Conservation (phyloP, 495 filamentous ascomycete genomes). For the Talaromyces wortmannii region DNA sequence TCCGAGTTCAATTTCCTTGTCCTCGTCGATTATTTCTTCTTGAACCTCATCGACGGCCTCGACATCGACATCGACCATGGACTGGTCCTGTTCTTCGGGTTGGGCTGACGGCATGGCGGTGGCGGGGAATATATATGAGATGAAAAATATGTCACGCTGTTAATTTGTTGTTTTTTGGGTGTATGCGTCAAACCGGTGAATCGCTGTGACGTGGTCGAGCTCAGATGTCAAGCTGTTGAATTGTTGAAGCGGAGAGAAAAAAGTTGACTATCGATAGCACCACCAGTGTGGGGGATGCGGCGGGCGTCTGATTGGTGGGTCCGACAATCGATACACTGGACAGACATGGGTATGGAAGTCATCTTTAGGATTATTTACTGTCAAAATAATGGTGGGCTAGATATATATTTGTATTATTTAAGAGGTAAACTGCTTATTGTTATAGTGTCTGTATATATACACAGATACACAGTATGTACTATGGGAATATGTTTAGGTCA, state of each 20-base stretch:
- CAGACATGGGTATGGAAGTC: no score
- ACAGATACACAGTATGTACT: no score
- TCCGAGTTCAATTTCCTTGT: slow-evolving; percentile 27
- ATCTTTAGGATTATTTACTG: no score
- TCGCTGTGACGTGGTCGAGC: background rate
- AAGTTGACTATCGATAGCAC: slow-evolving; percentile 24
- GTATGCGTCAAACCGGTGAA: background rate
- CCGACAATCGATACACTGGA: no score
- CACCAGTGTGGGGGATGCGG: background rate
- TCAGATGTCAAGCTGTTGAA: background rate
- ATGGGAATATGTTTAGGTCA: no score
- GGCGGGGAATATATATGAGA: no score
- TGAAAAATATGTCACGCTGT: no score
- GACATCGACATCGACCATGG: slow-evolving; percentile 46
- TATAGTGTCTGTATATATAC: no score
- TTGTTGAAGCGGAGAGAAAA: slow-evolving; percentile 18
- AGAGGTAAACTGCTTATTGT: no score
- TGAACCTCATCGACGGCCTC: slow-evolving; percentile 34
- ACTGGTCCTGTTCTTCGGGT: slow-evolving; percentile 37
- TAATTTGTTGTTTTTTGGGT: background rate
- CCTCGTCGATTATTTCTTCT: slow-evolving; percentile 19
- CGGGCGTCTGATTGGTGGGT: background rate
- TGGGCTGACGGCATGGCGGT: slow-evolving; percentile 22
- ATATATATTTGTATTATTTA: no score
- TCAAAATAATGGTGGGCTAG: no score